Percentiles rank a stretch among this genome's conserved stretches.
Evolutionary conservation across 352 stramenopile genomes (phyloP).

Genomic region (Pythium monospermum): DNA sequence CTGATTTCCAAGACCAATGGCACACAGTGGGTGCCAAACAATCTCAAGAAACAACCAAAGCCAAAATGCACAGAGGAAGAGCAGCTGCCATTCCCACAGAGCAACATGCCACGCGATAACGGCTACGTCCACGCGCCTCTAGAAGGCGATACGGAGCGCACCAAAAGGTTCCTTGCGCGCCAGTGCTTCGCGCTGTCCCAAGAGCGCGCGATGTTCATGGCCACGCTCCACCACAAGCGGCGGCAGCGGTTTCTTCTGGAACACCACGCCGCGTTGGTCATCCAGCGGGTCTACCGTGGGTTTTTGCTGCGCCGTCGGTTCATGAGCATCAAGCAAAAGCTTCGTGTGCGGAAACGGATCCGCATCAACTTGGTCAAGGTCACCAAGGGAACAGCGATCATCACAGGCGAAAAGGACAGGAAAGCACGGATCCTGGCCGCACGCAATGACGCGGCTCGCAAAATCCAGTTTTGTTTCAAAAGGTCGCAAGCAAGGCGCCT

Average conservation of each 20-base stretch:
- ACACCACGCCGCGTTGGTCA: slow-evolving; percentile 33
- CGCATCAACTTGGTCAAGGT: slow-evolving; percentile 52
- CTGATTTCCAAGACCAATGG: no score
- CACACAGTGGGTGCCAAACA: no score
- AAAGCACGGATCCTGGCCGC: slow-evolving; percentile 19
- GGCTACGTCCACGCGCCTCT: slow-evolving; percentile 23
- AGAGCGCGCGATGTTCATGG: slow-evolving; percentile 48
- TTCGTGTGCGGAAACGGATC: slow-evolving; percentile 62
- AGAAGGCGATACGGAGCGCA: slow-evolving; percentile 18
- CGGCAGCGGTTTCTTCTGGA: slow-evolving; percentile 31
- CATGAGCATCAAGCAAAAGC: slow-evolving; percentile 36
- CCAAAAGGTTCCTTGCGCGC: slow-evolving; percentile 15
- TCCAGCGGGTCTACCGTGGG: slow-evolving; percentile 55
- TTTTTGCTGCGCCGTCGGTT: slow-evolving; percentile 47
- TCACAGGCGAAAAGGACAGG: slow-evolving; percentile 55
- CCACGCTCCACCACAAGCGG: slow-evolving; percentile 26
- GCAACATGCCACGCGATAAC: no score
- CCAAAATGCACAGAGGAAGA: no score
- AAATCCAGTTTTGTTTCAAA: slow-evolving; percentile 37
- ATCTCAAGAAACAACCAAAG: no score
- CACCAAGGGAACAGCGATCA: slow-evolving; percentile 56
- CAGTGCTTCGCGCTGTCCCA: slow-evolving; percentile 29
- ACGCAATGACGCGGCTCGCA: slow-evolving; percentile 22
- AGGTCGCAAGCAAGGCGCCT: slow-evolving; percentile 24
- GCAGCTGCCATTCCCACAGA: no score